A percentile compares a stretch with the other conserved stretches of the same genome.
phyloP scores from a whole-genome alignment of 1,284 basidiomycete genomes.

The Ganoderma lucidum region DNA sequence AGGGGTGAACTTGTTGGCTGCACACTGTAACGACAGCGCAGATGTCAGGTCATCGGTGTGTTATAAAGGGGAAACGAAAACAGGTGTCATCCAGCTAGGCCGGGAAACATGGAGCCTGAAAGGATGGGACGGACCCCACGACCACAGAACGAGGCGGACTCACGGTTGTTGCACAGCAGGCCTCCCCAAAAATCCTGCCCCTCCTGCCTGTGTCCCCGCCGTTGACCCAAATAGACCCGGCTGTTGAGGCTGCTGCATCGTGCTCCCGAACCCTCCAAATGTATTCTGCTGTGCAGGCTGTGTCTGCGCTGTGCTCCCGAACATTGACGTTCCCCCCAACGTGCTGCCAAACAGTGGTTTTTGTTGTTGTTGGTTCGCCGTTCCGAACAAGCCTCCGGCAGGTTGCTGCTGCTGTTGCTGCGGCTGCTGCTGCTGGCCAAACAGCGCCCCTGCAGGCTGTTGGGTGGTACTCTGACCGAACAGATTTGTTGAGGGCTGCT shows the following conservation, averaged over 20 bases:
- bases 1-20: slow-evolving; percentile 50
- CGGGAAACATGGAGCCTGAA: not conserved
- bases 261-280: slow-evolving; percentile 25
- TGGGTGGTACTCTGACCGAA: slow-evolving; percentile 12
- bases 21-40: slow-evolving; percentile 16
- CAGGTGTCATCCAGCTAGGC: too few species aligned
- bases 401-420: slow-evolving; percentile 6
- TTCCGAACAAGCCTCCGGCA: slow-evolving; percentile 6
- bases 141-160: slow-evolving; percentile 22
- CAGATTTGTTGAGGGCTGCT: slow-evolving; percentile 19
- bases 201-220: slow-evolving; percentile 15
- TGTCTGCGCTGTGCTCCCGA: slow-evolving; percentile 27
- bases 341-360: slow-evolving; percentile 24
- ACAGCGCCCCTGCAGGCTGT: slow-evolving; percentile 24
- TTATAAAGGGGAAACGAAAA: not conserved
- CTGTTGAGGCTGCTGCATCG: slow-evolving; percentile 29
- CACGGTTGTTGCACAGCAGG: slow-evolving; percentile 36
- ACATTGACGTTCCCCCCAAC: slow-evolving; percentile 18
- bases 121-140: not conserved
- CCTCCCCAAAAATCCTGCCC: slow-evolving; percentile 27
- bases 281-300: slow-evolving; percentile 31
- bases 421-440: slow-evolving; percentile 26
- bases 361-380: slow-evolving; percentile 18
- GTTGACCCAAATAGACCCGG: slow-evolving; percentile 27
- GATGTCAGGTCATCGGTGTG: not conserved